Conservation (phyloP, 2,329 filamentous ascomycete species). For the Allantophomopsis lycopodina region DNA sequence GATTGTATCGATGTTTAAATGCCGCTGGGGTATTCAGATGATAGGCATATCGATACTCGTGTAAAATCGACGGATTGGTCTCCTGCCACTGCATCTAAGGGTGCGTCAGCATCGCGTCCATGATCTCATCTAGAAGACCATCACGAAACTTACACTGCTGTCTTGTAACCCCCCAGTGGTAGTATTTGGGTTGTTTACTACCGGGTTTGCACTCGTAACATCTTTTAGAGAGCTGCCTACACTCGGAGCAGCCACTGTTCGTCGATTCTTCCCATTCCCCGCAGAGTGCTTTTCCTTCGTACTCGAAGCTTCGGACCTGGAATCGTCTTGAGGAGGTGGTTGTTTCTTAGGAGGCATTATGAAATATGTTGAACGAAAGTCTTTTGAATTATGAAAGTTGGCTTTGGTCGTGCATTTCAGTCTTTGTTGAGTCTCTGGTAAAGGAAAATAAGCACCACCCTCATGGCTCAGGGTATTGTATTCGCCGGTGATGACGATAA, state of each 20-base stretch:
- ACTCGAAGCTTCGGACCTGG: conserved; percentile 20
- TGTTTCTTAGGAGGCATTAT: conserved; percentile 15
- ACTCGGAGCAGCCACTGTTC: conserved; percentile 8
- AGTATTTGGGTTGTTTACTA: too few relatives aligned
- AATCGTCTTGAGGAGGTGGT: conserved; percentile 18
- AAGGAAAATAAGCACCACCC: too few relatives aligned
- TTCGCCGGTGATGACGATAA: too few relatives aligned
- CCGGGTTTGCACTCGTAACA: conserved; percentile 5
- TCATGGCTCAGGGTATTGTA: too few relatives aligned
- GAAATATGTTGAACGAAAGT: too few relatives aligned
- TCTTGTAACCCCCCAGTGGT: too few relatives aligned
- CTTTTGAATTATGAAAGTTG: too few relatives aligned
- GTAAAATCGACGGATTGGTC: conserved; percentile 54
- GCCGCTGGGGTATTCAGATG: conserved; percentile 56
- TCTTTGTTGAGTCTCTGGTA: too few relatives aligned
- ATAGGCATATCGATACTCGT: conserved; percentile 64
- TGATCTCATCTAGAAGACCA: too few relatives aligned
- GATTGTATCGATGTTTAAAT: conserved; percentile 50
- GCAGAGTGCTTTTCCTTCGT: conserved; percentile 18
- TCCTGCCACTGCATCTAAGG: conserved; percentile 45
- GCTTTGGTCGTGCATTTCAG: too few relatives aligned
- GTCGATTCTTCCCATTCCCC: conserved; percentile 16
- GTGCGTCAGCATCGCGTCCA: too few relatives aligned
- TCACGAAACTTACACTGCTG: too few relatives aligned
- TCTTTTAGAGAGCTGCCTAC: conserved; percentile 15